Evolutionary conservation across 2,329 filamentous ascomycete genomes (phyloP), one percentile per base, ranked within the genome.

Genomic region (Sphaerulina musiva): DNA sequence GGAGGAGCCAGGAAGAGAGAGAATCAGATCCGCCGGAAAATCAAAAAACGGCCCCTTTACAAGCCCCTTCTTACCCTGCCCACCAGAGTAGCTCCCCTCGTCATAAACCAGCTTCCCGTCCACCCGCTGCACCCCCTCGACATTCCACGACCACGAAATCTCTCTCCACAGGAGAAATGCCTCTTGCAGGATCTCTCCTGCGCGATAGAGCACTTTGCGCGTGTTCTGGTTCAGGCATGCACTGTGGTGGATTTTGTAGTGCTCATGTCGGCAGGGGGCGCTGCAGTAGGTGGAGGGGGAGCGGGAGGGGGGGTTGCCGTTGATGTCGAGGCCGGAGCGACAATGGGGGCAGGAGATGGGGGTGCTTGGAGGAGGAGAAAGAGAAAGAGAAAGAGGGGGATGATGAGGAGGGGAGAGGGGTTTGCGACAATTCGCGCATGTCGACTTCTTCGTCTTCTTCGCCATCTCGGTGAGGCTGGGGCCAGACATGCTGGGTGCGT

Each of bases 181-280:
- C 6, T 39, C 4, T 12, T 62, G 53, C 4, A 62, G 41, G 1
- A 65, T n/a, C 1, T 52, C 32, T 0, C 40, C 62, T 12, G 61
- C 61, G 12, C 63, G 59, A 9, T 57, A 58, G 23, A 65, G 34
- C 3, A n/a, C n/a, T 36, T 56, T 59, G 14, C 57, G 47, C 5
- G 39, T 42, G 31, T 59, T 59, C 11, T 32, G 43, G 26, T 20
- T 9, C 1, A 39, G 26, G 48, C 57, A 59, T 6, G 31, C 10
- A 1, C 32, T 9, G 1, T 12, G 26, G n/a, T 59, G 51, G 3
- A 14, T 4, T 9, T 6, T 8, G 3, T 2, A 9, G 29, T 52
- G 3, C 4, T 17, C 6, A 1, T 26, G 7, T 2, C 41, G 54
- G 17, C 56, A 58, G 3, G 1, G n/a, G 4, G 32, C 32, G 17